phyloP scores from a whole-genome alignment of 2,329 filamentous ascomycete species.

The Apiospora marii region DNA sequence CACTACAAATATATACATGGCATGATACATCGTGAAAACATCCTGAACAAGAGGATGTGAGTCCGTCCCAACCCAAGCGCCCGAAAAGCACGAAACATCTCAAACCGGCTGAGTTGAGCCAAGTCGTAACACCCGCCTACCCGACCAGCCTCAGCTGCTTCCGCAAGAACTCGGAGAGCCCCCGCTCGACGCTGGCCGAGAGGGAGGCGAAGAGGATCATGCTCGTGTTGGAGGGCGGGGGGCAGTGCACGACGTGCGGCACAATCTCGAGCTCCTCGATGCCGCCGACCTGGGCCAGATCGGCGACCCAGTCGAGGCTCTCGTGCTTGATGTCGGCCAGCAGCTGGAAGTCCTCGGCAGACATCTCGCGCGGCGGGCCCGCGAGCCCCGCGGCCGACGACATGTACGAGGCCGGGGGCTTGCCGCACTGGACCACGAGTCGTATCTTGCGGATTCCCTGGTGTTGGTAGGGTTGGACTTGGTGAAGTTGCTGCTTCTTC shows the following conservation, averaged over 20 bases:
- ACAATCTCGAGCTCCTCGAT: slow-evolving; percentile 59
- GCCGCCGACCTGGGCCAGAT: slow-evolving; percentile 58
- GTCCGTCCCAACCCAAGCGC: not conserved
- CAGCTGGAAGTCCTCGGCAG: slow-evolving; percentile 55
- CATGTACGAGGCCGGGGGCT: slow-evolving; percentile 52
- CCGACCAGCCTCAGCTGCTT: slow-evolving; percentile 41
- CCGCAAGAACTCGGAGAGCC: slow-evolving; percentile 61
- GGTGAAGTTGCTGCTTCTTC: not conserved
- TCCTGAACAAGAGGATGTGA: not conserved
- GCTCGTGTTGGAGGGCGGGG: slow-evolving; percentile 58
- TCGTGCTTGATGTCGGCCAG: slow-evolving; percentile 54
- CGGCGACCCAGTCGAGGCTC: slow-evolving; percentile 64
- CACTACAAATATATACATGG: not conserved
- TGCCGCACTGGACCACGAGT: slow-evolving; percentile 63
- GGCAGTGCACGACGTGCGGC: slow-evolving; percentile 62
- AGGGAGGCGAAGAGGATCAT: slow-evolving; percentile 68
- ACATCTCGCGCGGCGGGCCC: slow-evolving; percentile 59
- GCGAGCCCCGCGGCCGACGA: slow-evolving; percentile 32
- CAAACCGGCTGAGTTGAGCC: no score
- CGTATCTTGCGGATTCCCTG: slow-evolving; percentile 49
- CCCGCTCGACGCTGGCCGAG: slow-evolving; percentile 64
- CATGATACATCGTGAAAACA: not conserved
- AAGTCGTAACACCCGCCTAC: not conserved
- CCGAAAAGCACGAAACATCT: not conserved
- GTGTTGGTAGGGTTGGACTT: not conserved